Evolutionary conservation across 495 filamentous ascomycete species (phyloP), one percentile per base, ranked within the genome.

Genomic region (Niebla homalea): DNA sequence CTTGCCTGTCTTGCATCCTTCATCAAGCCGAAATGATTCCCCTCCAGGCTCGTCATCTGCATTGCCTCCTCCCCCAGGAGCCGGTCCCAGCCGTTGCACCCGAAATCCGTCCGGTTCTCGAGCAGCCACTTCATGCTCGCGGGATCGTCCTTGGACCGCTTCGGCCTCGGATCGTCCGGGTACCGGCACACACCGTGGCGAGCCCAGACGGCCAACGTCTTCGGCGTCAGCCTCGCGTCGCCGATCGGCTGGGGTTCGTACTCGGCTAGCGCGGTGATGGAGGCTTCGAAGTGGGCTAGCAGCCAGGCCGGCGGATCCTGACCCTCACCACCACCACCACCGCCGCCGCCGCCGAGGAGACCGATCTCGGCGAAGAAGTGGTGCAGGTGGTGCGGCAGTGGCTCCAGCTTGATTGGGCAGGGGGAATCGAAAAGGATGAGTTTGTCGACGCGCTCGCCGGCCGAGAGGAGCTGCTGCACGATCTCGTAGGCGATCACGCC

Each of bases 401-500:
- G 84, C 61, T 85, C 81, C 19, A 89, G 77, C 11, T 74, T 77
- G 51, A 85, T 41, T 0, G 86, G 86, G 66, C 79, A 86, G 0
- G 88, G 88, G 0, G 87, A 79, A 63, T 94, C 88, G 48, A 94
- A 78, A 37, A 94, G 71, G 43, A 94, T 66, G 5, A 94, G 77
- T 43, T 80, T 71, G 44, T 81, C 80, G 36, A 92, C 83, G 4
- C 50, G 40, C 35, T 89, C 83, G 20, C 79, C 79, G 15, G 73
- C 68, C 46, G 77, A 71, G 18, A 63, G 46, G n/a, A 93, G 71
- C 51, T 87, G 78, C 47, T 78, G 77, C 22, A 80, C 78, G 22
- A 84, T 82, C 60, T 92, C 86, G 61, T 86, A 95, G 23, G 89
- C 88, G 54, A 87, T 80, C 22, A 92, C 83, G 42, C 88, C 88